These are phyloP conservation scores for Linderina pennispora DNA, from an alignment of 192 early-diverging fungal species.

Conservation along the genomic window DNA sequence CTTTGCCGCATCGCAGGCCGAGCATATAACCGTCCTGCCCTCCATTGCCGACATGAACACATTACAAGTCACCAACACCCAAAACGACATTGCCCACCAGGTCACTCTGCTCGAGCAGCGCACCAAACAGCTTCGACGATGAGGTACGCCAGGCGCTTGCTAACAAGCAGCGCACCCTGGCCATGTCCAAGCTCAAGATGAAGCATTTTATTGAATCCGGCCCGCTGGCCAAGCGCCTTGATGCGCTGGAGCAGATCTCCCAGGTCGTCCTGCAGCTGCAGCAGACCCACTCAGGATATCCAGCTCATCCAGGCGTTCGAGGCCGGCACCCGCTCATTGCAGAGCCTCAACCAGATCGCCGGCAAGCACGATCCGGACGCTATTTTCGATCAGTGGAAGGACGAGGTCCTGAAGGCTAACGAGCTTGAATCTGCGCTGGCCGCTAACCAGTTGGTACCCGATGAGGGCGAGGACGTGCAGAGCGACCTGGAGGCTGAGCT, in stretches of 20 bases:
- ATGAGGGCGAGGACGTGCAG: constrained; percentile 6
- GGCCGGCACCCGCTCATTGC: constrained; percentile 20
- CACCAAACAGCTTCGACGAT: constrained; percentile 9
- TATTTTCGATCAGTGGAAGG: constrained; percentile 26
- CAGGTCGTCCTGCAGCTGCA: constrained; percentile 21
- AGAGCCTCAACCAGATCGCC: constrained; percentile 9
- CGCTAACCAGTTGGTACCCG: not conserved
- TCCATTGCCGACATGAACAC: too few species aligned
- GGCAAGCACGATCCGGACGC: constrained; percentile 1
- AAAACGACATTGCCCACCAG: constrained; percentile 26
- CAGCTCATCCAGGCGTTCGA: constrained; percentile 24
- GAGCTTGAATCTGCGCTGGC: constrained; percentile 7
- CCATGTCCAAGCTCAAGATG: constrained; percentile 11
- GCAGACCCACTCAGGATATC: constrained; percentile 28
- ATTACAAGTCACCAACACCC: too few species aligned
- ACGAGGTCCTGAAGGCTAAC: constrained; percentile 10
- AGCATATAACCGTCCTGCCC: too few species aligned
- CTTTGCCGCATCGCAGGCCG: too few species aligned
- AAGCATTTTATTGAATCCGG: constrained; percentile 13
- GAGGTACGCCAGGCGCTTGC: constrained; percentile 5
- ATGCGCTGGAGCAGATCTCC: constrained; percentile 15
- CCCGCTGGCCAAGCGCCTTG: constrained; percentile 13
- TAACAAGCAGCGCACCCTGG: constrained; percentile 8
- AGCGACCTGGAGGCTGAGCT: constrained; percentile 33
- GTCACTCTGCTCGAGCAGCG: constrained; percentile 15